A percentile compares a stretch with the other conserved stretches of the same genome.
These are phyloP conservation scores for Diospyros lotus DNA, from an alignment of 148 eudicot genomes.

Conservation along the genomic window DNA sequence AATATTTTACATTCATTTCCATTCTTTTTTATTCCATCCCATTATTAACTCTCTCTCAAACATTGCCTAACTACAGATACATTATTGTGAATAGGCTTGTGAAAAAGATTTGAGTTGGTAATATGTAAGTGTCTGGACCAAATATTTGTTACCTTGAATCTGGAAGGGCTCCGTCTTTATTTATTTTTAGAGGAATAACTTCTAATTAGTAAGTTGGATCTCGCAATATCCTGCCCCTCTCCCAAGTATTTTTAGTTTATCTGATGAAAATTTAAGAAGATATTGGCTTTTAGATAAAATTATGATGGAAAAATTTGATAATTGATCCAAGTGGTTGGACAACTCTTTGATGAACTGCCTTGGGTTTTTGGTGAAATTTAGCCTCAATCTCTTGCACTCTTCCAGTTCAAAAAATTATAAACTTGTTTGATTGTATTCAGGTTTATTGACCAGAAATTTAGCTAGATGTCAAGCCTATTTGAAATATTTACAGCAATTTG, in stretches of 20 bases:
- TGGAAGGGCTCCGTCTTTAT: not conserved
- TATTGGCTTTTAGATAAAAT: not conserved
- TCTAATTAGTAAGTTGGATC: not conserved
- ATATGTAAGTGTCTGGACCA: not conserved
- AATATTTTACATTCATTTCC: too few relatives aligned
- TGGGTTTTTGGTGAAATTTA: not conserved
- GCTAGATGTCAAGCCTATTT: not conserved
- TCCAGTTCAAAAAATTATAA: not conserved
- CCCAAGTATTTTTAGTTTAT: not conserved
- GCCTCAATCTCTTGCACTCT: not conserved
- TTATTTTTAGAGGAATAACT: not conserved
- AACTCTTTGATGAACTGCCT: not conserved
- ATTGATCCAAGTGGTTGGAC: not conserved
- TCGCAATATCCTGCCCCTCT: not conserved
- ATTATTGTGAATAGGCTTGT: not conserved
- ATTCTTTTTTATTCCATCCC: too few relatives aligned
- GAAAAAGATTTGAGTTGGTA: conserved; percentile 1
- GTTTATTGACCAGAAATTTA: not conserved
- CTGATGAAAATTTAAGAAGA: not conserved
- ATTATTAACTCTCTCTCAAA: too few relatives aligned
- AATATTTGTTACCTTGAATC: not conserved
- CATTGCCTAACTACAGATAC: too few relatives aligned
- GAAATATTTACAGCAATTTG: not conserved
- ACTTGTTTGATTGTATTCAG: not conserved
- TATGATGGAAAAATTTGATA: not conserved